Evolutionary conservation across 2,329 filamentous ascomycete genomes (phyloP).

Genomic region (Bisporella sp.): DNA sequence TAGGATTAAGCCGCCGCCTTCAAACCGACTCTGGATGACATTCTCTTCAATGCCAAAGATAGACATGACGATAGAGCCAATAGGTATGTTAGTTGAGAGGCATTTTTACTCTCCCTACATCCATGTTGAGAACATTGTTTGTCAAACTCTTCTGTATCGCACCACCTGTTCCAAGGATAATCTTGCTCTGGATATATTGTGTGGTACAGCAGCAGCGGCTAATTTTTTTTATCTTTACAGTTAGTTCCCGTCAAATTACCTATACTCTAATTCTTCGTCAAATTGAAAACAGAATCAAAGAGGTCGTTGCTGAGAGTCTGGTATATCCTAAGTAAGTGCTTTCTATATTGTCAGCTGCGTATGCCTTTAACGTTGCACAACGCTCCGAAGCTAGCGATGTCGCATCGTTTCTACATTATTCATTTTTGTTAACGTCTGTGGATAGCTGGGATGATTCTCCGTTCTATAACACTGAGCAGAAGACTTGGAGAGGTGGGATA

Average conservation of each 20-base stretch:
- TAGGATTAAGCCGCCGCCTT: slow-evolving; percentile 89
- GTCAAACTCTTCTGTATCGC: no score
- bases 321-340: slow-evolving; percentile 63
- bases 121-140: no score
- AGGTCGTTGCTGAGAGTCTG: slow-evolving; percentile 85
- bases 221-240: slow-evolving; percentile 25
- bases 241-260: slow-evolving; percentile 91
- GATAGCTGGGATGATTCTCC: slow-evolving; percentile 80
- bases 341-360: no score
- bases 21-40: slow-evolving; percentile 91
- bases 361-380: no score
- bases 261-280: slow-evolving; percentile 87
- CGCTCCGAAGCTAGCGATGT: no score
- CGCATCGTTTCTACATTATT: no score
- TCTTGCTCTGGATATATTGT: no score
- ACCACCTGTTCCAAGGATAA: no score
- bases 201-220: no score
- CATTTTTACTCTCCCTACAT: no score
- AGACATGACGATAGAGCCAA: slow-evolving; percentile 89
- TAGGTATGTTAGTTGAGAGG: slow-evolving; percentile 30
- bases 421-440: no score
- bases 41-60: slow-evolving; percentile 93
- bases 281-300: slow-evolving; percentile 91
- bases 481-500: slow-evolving; percentile 79
- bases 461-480: slow-evolving; percentile 74